Evolutionary conservation across 2,329 filamentous ascomycete species (phyloP).

Genomic region (Aspergillus nomiae): DNA sequence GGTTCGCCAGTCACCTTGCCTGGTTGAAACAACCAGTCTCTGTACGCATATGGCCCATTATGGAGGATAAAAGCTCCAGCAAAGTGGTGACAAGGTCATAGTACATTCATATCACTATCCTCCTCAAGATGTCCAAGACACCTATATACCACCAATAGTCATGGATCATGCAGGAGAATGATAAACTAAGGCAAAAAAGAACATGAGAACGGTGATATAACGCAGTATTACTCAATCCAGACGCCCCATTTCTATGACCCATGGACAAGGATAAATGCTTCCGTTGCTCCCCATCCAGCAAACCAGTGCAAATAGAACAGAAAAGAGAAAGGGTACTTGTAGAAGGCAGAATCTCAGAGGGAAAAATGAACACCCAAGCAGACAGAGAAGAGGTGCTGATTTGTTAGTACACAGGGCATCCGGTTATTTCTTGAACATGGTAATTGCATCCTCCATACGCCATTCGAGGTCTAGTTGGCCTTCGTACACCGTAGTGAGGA

Average conservation of each 20-base stretch:
- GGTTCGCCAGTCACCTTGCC: too few relatives aligned
- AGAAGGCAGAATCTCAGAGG: constrained; percentile 7
- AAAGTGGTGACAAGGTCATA: neutral
- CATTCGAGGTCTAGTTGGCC: constrained; percentile 50
- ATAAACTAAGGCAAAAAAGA: neutral
- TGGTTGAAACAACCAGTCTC: neutral
- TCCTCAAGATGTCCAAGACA: neutral
- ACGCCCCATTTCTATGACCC: constrained; percentile 2
- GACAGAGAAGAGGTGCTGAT: neutral
- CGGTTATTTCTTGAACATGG: constrained; percentile 45
- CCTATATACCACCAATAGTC: neutral
- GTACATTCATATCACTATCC: neutral
- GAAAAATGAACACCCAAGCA: constrained; percentile 8
- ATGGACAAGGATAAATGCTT: neutral
- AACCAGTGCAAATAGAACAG: constrained; percentile 3
- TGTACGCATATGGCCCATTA: neutral
- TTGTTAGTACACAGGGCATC: neutral
- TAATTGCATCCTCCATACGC: constrained; percentile 47
- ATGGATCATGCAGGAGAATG: neutral
- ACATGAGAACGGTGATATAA: neutral
- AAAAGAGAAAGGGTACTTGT: neutral
- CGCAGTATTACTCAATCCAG: neutral
- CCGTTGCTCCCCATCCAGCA: neutral
- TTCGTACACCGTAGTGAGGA: constrained; percentile 50
- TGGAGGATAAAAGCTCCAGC: neutral